Evolutionary conservation across 2,329 filamentous ascomycete species (phyloP), one percentile per base, ranked within the genome.

Genomic region (Verticillium nonalfalfae): DNA sequence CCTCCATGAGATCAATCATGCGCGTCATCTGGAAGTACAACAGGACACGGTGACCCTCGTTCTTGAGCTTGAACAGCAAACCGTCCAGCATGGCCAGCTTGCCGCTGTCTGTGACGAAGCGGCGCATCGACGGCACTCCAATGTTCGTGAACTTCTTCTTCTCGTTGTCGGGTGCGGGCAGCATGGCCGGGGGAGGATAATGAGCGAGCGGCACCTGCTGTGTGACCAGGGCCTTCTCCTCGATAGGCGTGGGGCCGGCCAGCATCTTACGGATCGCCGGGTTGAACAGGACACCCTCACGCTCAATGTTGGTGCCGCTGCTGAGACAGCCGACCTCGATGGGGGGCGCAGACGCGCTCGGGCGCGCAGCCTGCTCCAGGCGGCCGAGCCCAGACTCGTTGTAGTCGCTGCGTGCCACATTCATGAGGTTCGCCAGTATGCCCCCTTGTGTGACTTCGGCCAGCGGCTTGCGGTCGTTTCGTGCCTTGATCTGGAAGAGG

Each of bases 1-100:
- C 95, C 75, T 99, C 95, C 91, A 98, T 98, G 63, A 99, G 81
- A 74, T 99, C 94, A 72, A 99, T 98, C 95, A 99, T 99, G 72
- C 91, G 90, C 4, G 95, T 99, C 95, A 99, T 99, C 81, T 99
- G 95, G 90, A 99, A 99, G 82, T 99, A 99, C 21, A 99, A 81
- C 60, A 99, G 81, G 26, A 99, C 95, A 71, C 95, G 93, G 69
- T 99, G 95, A 39, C 90, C 90, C 65, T 90, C 91, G 64, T 92
- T 90, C 82, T 98, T 99, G 70, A 99, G 87, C 74, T 93, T 85
- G 73, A 90, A 90, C 14, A 99, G 83, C 18, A 99, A 81, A 66
- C 91, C 83, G 73, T 99, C 95, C 58, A 99, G 81, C 72, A 93
- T 92, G 56, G 93, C 93, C 63, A 99, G 85, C 79, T 99, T 99